These are phyloP conservation scores for Scutellaria minor DNA, from an alignment of 257 asterid genomes.

Conservation along the genomic window DNA sequence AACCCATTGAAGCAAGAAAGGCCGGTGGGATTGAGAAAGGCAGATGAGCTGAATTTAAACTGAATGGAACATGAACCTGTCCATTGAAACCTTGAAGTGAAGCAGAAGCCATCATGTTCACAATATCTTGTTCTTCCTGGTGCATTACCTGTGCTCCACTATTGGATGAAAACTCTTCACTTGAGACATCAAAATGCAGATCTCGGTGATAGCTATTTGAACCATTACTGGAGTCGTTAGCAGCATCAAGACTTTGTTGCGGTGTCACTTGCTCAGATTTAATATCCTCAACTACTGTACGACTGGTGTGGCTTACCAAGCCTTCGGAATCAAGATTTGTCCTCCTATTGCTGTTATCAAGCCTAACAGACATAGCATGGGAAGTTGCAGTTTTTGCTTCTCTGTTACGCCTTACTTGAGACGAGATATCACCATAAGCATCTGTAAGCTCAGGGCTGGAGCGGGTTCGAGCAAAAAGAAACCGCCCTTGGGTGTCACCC, in stretches of 20 bases:
- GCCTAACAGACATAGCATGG: slow-evolving; percentile 47
- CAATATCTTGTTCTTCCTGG: slow-evolving; percentile 86
- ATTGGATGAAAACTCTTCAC: slow-evolving; percentile 66
- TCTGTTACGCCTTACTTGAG: slow-evolving; percentile 48
- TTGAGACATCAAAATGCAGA: slow-evolving; percentile 51
- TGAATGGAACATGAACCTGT: slow-evolving; percentile 69
- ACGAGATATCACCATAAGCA: slow-evolving; percentile 53
- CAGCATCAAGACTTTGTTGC: slow-evolving; percentile 53
- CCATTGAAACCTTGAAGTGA: slow-evolving; percentile 77
- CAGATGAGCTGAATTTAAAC: slow-evolving; percentile 63
- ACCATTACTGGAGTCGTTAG: slow-evolving; percentile 55
- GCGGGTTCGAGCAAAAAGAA: slow-evolving; percentile 76
- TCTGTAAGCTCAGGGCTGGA: slow-evolving; percentile 97
- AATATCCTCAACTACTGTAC: slow-evolving; percentile 53
- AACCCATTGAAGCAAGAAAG: slow-evolving; percentile 82
- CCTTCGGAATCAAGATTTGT: slow-evolving; percentile 58
- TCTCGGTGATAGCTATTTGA: slow-evolving; percentile 56
- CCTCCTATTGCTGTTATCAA: slow-evolving; percentile 52
- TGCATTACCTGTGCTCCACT: slow-evolving; percentile 59
- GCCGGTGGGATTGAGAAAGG: slow-evolving; percentile 84
- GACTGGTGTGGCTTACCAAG: slow-evolving; percentile 50
- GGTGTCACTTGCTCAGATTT: slow-evolving; percentile 49
- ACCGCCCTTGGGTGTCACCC: slow-evolving; percentile 64
- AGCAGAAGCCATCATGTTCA: slow-evolving; percentile 85
- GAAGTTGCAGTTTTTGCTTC: slow-evolving; percentile 57